A percentile compares a stretch with the other conserved stretches of the same genome.
phyloP scores from a whole-genome alignment of 1,284 basidiomycete species.

The Puccinia polysora region DNA sequence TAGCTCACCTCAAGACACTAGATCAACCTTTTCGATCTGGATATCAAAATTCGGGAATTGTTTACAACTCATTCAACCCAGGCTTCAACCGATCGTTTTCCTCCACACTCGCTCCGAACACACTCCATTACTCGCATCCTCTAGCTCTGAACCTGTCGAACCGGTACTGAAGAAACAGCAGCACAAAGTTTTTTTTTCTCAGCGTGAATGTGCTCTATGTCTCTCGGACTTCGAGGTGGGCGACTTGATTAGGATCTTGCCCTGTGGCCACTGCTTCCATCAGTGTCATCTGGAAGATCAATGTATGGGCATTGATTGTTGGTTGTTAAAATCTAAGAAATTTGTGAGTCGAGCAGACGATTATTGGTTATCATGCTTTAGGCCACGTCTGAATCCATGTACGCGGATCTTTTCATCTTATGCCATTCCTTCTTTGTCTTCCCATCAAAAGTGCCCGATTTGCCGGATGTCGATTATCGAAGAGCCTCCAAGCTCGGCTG shows the following conservation, averaged over 20 bases:
- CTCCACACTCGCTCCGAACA: not conserved
- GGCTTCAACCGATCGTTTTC: slow-evolving; percentile 45
- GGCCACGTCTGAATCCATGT: slow-evolving; percentile 39
- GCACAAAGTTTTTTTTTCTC: slow-evolving; percentile 34
- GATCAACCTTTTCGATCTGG: slow-evolving; percentile 44
- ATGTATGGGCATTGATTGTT: slow-evolving; percentile 62
- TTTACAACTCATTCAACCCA: not conserved
- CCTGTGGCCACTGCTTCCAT: slow-evolving; percentile 84
- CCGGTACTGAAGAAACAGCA: slow-evolving; percentile 17
- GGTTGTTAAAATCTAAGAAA: slow-evolving; percentile 83
- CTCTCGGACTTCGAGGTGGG: slow-evolving; percentile 75
- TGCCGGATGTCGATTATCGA: slow-evolving; percentile 55
- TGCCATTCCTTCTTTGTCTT: slow-evolving; percentile 6
- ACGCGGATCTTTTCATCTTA: too few species aligned
- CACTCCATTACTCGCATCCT: not conserved
- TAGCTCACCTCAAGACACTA: slow-evolving; percentile 48
- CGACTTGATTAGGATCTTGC: slow-evolving; percentile 77
- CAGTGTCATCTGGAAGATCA: slow-evolving; percentile 60
- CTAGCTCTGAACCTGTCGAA: not conserved
- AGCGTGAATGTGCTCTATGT: slow-evolving; percentile 78
- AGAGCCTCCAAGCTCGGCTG: too few species aligned
- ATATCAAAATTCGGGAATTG: too few species aligned
- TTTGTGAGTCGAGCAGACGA: slow-evolving; percentile 66
- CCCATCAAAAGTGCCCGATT: slow-evolving; percentile 65
- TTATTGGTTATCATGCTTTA: too few species aligned